Percentiles rank a stretch among this genome's conserved stretches.
Evolutionary conservation across 345 rosid species (phyloP).

Genomic region (Dipteronia sinensis): DNA sequence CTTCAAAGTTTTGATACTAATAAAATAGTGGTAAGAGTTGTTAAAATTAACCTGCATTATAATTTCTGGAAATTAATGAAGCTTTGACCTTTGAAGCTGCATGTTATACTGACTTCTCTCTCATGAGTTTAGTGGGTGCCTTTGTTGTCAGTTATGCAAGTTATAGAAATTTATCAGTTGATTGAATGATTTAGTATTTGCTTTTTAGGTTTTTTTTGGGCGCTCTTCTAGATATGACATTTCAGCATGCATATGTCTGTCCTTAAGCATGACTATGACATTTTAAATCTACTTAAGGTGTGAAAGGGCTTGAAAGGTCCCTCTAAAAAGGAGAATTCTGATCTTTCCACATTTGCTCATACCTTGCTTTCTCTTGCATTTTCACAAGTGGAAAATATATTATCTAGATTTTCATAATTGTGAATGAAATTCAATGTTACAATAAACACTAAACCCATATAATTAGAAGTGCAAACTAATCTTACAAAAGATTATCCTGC

Average conservation of each 20-base stretch:
- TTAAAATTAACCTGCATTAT: neutral
- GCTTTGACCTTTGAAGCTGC: neutral
- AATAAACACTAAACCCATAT: neutral
- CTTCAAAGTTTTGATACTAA: neutral
- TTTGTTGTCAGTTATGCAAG: neutral
- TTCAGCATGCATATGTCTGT: neutral
- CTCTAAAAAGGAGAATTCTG: neutral
- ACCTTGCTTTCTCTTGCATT: neutral
- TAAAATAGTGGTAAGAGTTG: neutral
- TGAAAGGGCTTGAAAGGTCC: neutral
- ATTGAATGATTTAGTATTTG: neutral
- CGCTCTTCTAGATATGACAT: neutral
- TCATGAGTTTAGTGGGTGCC: neutral
- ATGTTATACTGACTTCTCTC: neutral
- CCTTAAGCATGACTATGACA: neutral
- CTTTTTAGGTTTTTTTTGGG: neutral
- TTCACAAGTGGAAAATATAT: neutral
- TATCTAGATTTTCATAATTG: neutral
- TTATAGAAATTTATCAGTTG: neutral
- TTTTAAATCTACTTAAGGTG: neutral
- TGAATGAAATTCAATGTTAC: neutral
- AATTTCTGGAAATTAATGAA: neutral
- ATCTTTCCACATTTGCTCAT: neutral
- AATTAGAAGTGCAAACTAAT: neutral
- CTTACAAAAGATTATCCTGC: neutral